Evolutionary conservation across 2,329 filamentous ascomycete species (phyloP), one percentile per base, ranked within the genome.

Genomic region (Aspergillus glaucus): DNA sequence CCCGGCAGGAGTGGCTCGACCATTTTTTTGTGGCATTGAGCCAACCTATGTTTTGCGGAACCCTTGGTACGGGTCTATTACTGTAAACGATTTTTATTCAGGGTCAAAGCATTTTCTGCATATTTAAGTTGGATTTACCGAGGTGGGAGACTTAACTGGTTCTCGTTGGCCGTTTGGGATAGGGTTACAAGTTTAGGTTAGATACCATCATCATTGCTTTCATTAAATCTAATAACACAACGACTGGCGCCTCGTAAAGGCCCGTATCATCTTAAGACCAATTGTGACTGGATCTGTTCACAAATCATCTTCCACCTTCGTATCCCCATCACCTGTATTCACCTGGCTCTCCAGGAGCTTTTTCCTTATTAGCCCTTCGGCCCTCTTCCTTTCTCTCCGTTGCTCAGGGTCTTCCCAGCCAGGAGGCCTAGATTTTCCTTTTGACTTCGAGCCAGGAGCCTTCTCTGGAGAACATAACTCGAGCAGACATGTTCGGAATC

Each of bases 301-400:
- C 30, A 45, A 42, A 36, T 47, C 45, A 26, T 41, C 44, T 12
- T 51, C 32, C 1, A 8, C 26, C 9, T 36, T 48, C 44, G 47
- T 40, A 39, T 50, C 48, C 32, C 19, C 12, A 22, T 58, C 26
- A 15, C 30, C 8, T n/a, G 12, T 42, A 14, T 50, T 55, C 9
- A 22, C 41, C 34, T 58, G 51, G 30, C 47, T 41, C 30, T 61
- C 57, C 39, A 60, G 47, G 2, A 54, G 32, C 40, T 62, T 61
- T 55, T 69, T 68, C 49, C 59, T 66, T 53, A 51, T 55, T 46
- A 74, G 47, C 0, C 72, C 72, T 50, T 74, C 71, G 24, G 64
- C 64, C 48, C 65, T 63, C 55, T 70, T 75, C 53, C 69, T 67
- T 52, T 66, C 62, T 50, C 61, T 66, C 44, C 72, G 61, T 12